phyloP scores from a whole-genome alignment of 345 rosid species.

The Bretschneidera sinensis region DNA sequence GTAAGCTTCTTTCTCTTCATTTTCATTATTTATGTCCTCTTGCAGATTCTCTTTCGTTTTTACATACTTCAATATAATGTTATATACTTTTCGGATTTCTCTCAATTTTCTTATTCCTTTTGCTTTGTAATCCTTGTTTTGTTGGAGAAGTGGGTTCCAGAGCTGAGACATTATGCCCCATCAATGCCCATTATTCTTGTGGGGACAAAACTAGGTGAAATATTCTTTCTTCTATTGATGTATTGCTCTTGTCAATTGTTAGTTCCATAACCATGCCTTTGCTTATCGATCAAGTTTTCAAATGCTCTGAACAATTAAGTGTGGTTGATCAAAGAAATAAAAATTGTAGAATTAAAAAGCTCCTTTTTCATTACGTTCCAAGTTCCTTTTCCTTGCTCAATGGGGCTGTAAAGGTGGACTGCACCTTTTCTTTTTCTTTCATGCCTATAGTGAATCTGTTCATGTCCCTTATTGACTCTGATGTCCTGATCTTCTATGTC shows the following conservation, averaged over 20 bases:
- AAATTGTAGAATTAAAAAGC: not conserved
- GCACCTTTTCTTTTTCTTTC: too few species aligned
- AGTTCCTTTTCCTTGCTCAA: too few species aligned
- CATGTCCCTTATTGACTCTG: too few species aligned
- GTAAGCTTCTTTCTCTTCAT: conserved; percentile 22
- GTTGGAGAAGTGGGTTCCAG: conserved; percentile 77
- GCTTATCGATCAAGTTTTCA: conserved; percentile 16
- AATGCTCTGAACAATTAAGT: conserved; percentile 6
- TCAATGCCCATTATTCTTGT: conserved; percentile 73
- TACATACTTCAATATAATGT: conserved; percentile 1
- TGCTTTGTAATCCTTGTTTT: conserved; percentile 16
- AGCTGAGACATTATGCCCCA: conserved; percentile 82
- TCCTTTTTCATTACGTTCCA: too few species aligned
- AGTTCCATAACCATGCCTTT: conserved; percentile 21
- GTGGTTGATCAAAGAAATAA: conserved; percentile 10
- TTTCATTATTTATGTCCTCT: conserved; percentile 7
- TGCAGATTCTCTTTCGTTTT: conserved; percentile 9
- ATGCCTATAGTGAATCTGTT: too few species aligned
- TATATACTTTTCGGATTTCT: conserved; percentile 19
- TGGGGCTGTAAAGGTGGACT: too few species aligned
- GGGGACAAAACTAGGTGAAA: conserved; percentile 74
- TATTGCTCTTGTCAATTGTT: conserved; percentile 8
- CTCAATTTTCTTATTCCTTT: conserved; percentile 15
- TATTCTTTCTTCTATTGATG: conserved; percentile 18
- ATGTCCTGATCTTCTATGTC: too few species aligned